These are phyloP conservation scores for Solanum verrucosum DNA, from an alignment of 257 asterid species.

Conservation along the genomic window DNA sequence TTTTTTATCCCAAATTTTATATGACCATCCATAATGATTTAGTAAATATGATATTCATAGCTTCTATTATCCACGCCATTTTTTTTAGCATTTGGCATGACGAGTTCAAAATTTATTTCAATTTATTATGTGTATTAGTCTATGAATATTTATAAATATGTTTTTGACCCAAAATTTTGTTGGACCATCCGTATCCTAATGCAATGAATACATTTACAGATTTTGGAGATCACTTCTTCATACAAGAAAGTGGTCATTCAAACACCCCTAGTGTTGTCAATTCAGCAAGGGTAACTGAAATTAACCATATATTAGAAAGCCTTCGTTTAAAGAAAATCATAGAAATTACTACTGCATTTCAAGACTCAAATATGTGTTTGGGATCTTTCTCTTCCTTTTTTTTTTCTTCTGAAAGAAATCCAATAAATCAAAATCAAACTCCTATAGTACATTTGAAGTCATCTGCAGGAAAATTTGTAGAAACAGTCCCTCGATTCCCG, in stretches of 20 bases:
- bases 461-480: neutral
- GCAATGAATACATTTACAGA: neutral
- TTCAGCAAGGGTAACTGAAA: neutral
- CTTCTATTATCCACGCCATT: neutral
- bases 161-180: neutral
- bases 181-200: neutral
- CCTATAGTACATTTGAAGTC: neutral
- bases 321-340: neutral
- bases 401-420: neutral
- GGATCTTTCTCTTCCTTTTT: neutral
- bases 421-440: neutral
- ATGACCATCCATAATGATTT: no score
- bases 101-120: neutral
- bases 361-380: neutral
- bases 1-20: no score
- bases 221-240: neutral
- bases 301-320: neutral
- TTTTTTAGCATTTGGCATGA: neutral
- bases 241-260: slow-evolving; percentile 6
- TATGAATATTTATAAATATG: neutral
- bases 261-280: neutral
- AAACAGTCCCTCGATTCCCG: neutral
- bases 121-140: no score
- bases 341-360: neutral
- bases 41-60: no score